A percentile compares a stretch with the other conserved stretches of the same genome.
These are phyloP conservation scores for Mrakia hoshinonis DNA, from an alignment of 768 basidiomycete species.

Conservation along the genomic window DNA sequence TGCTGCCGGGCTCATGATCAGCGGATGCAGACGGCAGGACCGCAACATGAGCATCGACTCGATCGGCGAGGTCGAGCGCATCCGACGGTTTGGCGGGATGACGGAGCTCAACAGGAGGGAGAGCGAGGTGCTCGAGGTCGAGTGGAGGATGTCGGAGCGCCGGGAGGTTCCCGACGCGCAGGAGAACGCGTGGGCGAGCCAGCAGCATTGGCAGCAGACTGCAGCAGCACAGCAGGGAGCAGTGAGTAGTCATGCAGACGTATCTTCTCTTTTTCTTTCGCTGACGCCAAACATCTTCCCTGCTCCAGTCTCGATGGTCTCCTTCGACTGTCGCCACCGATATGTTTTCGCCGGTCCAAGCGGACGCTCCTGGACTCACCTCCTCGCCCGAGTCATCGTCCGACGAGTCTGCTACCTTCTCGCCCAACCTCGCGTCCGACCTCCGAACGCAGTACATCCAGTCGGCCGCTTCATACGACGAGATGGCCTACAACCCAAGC, in stretches of 20 bases:
- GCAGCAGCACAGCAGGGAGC: background rate
- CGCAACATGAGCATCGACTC: constrained; percentile 3
- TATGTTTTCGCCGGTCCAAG: background rate
- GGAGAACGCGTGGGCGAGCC: background rate
- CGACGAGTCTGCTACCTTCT: background rate
- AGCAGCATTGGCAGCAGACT: background rate
- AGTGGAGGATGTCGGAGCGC: background rate
- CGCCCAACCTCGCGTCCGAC: no score
- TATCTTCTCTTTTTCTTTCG: background rate
- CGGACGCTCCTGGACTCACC: background rate
- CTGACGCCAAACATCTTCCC: background rate
- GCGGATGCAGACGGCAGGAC: background rate
- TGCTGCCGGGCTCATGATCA: constrained; percentile 1
- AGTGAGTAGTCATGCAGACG: background rate
- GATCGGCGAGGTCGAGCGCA: background rate
- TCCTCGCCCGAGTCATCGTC: background rate
- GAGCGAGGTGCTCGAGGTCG: constrained; percentile 4
- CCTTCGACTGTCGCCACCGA: background rate
- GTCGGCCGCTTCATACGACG: no score
- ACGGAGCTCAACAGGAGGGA: constrained; percentile 5
- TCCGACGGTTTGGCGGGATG: background rate
- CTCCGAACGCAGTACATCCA: no score
- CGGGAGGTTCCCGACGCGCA: background rate
- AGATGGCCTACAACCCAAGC: no score
- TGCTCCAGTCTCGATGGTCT: background rate